These are phyloP conservation scores for sunflower (Helianthus annuus) DNA, from an alignment of 129 eudicot species.

Conservation along the genomic window DNA sequence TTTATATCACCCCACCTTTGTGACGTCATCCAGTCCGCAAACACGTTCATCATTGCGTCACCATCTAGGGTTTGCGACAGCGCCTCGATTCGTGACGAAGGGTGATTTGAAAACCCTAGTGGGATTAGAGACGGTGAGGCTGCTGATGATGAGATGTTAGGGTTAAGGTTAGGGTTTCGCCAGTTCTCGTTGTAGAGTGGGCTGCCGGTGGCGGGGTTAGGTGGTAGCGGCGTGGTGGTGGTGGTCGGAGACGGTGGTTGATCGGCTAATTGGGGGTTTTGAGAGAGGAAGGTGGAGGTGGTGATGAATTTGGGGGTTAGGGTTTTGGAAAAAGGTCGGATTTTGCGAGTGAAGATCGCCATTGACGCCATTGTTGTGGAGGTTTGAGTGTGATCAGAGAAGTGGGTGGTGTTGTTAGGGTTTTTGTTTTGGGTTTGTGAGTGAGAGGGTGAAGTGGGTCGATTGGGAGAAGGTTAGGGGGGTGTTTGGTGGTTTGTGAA, in stretches of 20 bases:
- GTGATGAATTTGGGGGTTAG: conserved; percentile 56
- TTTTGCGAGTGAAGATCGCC: conserved; percentile 50
- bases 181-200: conserved; percentile 75
- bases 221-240: conserved; percentile 53
- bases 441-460: neutral
- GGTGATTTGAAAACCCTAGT: conserved; percentile 24
- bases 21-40: conserved; percentile 67
- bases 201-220: conserved; percentile 74
- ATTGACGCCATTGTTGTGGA: conserved; percentile 49
- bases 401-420: conserved; percentile 34
- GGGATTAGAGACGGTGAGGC: conserved; percentile 36
- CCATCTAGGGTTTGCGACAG: conserved; percentile 46
- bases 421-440: conserved; percentile 13
- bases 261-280: conserved; percentile 63
- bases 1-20: conserved; percentile 61
- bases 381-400: conserved; percentile 21
- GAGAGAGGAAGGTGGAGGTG: conserved; percentile 60
- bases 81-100: conserved; percentile 34
- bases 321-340: conserved; percentile 42
- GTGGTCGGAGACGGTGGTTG: conserved; percentile 8
- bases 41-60: conserved; percentile 40
- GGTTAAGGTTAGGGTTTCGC: conserved; percentile 49
- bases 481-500: neutral
- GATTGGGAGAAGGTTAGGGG: neutral
- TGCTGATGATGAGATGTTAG: conserved; percentile 10